Evolutionary conservation across 768 basidiomycete species (phyloP), one percentile per base, ranked within the genome.

Genomic region (Boletus subparvulus): DNA sequence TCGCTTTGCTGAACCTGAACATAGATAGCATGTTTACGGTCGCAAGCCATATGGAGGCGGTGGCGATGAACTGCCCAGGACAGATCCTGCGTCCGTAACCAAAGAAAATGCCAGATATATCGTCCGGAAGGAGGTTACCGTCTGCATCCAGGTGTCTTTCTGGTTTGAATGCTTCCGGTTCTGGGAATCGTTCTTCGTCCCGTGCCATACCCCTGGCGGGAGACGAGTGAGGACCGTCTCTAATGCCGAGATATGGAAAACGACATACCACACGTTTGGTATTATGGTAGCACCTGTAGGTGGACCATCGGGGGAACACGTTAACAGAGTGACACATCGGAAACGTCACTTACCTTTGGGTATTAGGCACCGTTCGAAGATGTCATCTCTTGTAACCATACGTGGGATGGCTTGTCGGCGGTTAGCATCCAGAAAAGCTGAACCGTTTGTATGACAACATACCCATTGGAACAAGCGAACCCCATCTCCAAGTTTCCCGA

Each of bases 331-430:
- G 17, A 39, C n/a, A n/a, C 13, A 13, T 26, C 30, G 28, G 17
- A 35, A 13, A 44, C 14, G 16, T 16, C 6, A 41, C 59, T 17
- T n/a, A 59, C 83, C 84, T 54, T 77, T 76, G 6, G 84, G 84
- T 53, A 86, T 86, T 3, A 78, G 65, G 41, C 78, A 78, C 13
- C 75, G 74, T 36, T 74, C 66, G 51, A 78, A 80, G 16, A 72
- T 47, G 40, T 80, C 78, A 51, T 78, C 77, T 40, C 71, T 64
- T 0, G 73, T 75, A 3, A 65, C 44, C 39, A 50, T 50, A 47
- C 72, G 75, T 14, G 74, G 69, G 19, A 73, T 35, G 17, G 60
- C 73, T 67, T 21, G 35, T 26, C 13, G 30, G 5, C 12, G 28
- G 24, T 66, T 11, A 61, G 32, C 13, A 37, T 24, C 6, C 39